Conservation (phyloP, 73 alveolate genomes). For the Breviolum minutum region DNA sequence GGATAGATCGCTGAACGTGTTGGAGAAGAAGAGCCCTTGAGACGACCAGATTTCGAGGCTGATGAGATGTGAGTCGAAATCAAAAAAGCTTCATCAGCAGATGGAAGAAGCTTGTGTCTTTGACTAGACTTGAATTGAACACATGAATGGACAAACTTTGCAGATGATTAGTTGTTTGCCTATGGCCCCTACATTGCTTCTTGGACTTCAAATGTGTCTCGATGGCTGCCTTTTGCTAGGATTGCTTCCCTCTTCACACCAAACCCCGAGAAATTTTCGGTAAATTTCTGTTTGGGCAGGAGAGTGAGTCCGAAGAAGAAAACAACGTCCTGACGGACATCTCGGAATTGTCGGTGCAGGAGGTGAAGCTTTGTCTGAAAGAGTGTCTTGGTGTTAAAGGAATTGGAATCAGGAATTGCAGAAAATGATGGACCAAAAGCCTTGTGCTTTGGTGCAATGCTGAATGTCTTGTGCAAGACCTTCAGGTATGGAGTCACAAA, state of each 20-base stretch:
- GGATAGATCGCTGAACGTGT: conserved; percentile 54
- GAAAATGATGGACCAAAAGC: too few species aligned
- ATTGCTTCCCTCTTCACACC: too few species aligned
- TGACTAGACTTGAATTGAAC: not conserved
- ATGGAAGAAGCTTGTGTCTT: not conserved
- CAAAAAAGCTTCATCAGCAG: not conserved
- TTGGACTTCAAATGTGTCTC: too few species aligned
- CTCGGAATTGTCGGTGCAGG: conserved; percentile 42
- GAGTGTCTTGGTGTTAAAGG: conserved; percentile 20
- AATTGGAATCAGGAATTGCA: not conserved
- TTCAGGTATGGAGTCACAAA: conserved; percentile 87
- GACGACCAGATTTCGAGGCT: conserved; percentile 68
- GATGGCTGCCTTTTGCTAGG: too few species aligned
- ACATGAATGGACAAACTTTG: not conserved
- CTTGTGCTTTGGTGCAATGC: not conserved
- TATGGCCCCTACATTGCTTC: too few species aligned
- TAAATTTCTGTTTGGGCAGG: not conserved
- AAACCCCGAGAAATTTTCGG: too few species aligned
- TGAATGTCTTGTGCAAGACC: not conserved
- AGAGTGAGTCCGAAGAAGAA: conserved; percentile 38
- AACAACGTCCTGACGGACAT: not conserved
- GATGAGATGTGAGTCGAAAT: not conserved
- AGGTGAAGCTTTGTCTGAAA: conserved; percentile 64
- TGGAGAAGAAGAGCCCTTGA: conserved; percentile 71
- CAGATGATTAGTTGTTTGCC: too few species aligned